These are phyloP conservation scores for Prunus padus DNA, from an alignment of 306 rosid genomes.

Conservation along the genomic window DNA sequence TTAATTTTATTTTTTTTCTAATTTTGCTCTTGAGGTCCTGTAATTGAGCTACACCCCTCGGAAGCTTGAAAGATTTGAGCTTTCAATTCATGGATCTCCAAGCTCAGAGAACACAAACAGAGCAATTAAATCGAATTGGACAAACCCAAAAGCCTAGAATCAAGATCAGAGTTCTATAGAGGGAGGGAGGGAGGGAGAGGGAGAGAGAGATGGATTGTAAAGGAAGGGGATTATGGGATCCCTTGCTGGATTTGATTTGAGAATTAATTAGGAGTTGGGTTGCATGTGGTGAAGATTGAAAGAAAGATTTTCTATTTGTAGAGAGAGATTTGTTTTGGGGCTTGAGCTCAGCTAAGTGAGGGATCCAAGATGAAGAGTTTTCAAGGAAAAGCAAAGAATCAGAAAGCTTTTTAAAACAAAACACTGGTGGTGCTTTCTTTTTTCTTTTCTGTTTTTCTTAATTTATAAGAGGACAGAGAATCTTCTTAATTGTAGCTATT, in stretches of 20 bases:
- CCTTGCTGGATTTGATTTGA: conserved; percentile 5
- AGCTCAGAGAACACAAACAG: background rate
- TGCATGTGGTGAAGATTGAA: conserved; percentile 23
- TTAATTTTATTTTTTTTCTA: background rate
- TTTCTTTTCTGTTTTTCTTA: background rate
- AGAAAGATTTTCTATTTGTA: conserved; percentile 2
- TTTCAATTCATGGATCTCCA: conserved; percentile 21
- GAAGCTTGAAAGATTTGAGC: background rate
- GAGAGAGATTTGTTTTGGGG: conserved; percentile 1
- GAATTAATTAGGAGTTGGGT: background rate
- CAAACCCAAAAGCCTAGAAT: background rate
- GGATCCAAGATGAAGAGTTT: conserved; percentile 26
- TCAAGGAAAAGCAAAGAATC: conserved; percentile 38
- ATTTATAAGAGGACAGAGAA: background rate
- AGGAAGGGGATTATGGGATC: background rate
- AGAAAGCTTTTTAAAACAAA: background rate
- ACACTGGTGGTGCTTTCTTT: background rate
- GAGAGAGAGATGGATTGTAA: background rate
- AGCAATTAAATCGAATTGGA: background rate
- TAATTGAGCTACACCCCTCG: background rate
- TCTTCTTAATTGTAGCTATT: background rate
- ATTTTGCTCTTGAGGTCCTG: background rate
- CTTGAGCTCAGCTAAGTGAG: background rate
- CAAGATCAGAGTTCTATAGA: conserved; percentile 9
- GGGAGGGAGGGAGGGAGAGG: background rate